Evolutionary conservation across 2,329 filamentous ascomycete genomes (phyloP).

Genomic region (Thermomyces lanuginosus): DNA sequence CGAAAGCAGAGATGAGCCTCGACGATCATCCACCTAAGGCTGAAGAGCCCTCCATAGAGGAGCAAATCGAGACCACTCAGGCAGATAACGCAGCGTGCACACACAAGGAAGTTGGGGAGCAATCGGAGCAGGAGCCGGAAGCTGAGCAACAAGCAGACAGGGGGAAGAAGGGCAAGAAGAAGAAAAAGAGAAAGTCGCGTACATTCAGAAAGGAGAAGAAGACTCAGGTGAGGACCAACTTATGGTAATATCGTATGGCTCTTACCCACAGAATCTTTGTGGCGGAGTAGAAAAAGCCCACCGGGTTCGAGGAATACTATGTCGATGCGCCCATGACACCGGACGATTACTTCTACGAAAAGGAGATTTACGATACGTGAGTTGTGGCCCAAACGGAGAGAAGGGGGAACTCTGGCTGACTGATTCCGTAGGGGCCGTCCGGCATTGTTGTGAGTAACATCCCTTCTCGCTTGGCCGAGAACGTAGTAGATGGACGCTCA

Average conservation of each 20-base stretch:
- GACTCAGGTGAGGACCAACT: neutral
- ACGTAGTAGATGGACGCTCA: neutral
- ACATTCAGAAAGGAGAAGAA: no score
- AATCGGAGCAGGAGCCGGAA: slow-evolving; percentile 1
- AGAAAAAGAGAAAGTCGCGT: slow-evolving; percentile 3
- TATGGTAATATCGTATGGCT: neutral
- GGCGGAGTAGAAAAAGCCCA: slow-evolving; percentile 28
- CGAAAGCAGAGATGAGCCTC: no score
- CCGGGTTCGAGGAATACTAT: slow-evolving; percentile 66
- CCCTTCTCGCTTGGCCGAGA: no score
- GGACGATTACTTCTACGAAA: slow-evolving; percentile 49
- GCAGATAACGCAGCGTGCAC: no score
- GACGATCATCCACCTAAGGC: no score
- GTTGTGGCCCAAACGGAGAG: slow-evolving; percentile 15
- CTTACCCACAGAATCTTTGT: neutral
- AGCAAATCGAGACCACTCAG: no score
- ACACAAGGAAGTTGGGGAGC: no score
- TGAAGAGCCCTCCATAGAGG: no score
- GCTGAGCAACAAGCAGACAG: slow-evolving; percentile 4
- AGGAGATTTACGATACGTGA: slow-evolving; percentile 50
- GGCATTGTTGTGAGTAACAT: slow-evolving; percentile 39
- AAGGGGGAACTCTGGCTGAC: slow-evolving; percentile 6
- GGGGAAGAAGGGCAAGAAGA: slow-evolving; percentile 4
- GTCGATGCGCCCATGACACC: slow-evolving; percentile 65
- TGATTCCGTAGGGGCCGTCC: slow-evolving; percentile 20